Base-by-base conservation (phyloP, 768 basidiomycete species). In the Amanita molliuscula region DNA sequence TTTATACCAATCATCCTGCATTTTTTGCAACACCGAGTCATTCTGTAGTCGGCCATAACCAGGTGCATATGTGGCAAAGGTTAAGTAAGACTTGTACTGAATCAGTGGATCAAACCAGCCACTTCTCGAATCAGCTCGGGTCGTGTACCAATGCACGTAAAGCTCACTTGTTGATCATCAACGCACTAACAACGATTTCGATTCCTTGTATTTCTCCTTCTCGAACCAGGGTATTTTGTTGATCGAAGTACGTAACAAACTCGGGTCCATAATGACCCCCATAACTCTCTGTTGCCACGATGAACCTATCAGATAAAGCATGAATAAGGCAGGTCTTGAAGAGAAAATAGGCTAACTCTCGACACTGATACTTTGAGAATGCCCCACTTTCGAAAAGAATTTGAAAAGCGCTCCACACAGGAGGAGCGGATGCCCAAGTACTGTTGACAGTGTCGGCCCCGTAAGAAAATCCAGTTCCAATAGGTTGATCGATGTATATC, bases 401-500 rank as follows among this genome's bases (percentile, higher is more conserved):
- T 52, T 84, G 82, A 65, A 83, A 79, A 0, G 75, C 78, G 40
- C 70, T 65, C 82, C 82, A 83, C 4, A 83, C 70, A 16, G 72
- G 70, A 0, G 75, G 72, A 1, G 81, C 76, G 0, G 81, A 78
- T 15, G 75, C 51, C 31, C 72, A 58, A 0, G 77, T 77, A 60
- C 76, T 77, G 54, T 82, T 79, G 16, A 79, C 76, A 0, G 70
- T 72, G 47, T 76, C 72, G 0, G 59, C 69, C 10, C 82, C 81
- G 48, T 72, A 75, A 0, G 81, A 83, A 58, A 82, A 82, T 4
- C 82, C 81, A 0, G 79, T 74, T 0, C 79, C 79, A 35, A 84
- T 77, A 3, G 81, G 82, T 57, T 84, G 81, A 59, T 83, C 81
- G 31, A 84, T 79, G 58, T 83, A 84, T 26, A 84, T 77, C 62